Conservation (phyloP, 768 basidiomycete genomes). For the Naganishia randhawae region DNA sequence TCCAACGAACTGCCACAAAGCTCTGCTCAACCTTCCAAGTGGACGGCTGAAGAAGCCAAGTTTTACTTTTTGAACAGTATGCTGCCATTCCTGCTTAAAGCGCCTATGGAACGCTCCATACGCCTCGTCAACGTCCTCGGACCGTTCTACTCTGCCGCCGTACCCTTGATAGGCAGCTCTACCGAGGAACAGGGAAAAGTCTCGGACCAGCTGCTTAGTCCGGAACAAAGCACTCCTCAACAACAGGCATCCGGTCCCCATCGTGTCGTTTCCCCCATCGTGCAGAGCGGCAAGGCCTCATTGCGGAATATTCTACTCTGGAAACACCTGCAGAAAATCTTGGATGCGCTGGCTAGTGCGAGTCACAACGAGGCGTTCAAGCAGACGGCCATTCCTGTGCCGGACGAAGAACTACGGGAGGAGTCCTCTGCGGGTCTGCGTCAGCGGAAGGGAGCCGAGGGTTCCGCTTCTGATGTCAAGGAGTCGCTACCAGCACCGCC, state of each 20-base stretch:
- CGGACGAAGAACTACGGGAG: conserved; percentile 43
- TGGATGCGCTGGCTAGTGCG: conserved; percentile 71
- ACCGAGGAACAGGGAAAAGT: conserved; percentile 45
- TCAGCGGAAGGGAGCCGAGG: background rate
- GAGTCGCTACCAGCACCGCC: background rate
- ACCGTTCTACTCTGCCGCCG: conserved; percentile 81
- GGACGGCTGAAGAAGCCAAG: conserved; percentile 45
- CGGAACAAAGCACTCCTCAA: background rate
- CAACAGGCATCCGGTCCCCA: conserved; percentile 5
- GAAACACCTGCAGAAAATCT: conserved; percentile 74
- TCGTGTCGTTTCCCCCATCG: conserved; percentile 59
- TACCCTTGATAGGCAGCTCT: conserved; percentile 52
- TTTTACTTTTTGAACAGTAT: conserved; percentile 76
- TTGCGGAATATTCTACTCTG: conserved; percentile 51
- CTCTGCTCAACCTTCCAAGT: conserved; percentile 8
- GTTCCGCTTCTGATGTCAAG: conserved; percentile 4
- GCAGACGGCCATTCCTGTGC: conserved; percentile 13
- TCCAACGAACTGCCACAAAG: background rate
- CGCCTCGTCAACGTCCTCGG: conserved; percentile 83
- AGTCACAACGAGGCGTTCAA: conserved; percentile 30
- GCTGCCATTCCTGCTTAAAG: conserved; percentile 72
- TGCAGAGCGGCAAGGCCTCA: conserved; percentile 52
- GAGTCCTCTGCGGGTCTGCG: background rate
- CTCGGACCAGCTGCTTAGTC: conserved; percentile 18
- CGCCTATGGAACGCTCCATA: conserved; percentile 82